These are phyloP conservation scores for Penicillium psychrofluorescens DNA, from an alignment of 495 filamentous ascomycete genomes.

Conservation along the genomic window DNA sequence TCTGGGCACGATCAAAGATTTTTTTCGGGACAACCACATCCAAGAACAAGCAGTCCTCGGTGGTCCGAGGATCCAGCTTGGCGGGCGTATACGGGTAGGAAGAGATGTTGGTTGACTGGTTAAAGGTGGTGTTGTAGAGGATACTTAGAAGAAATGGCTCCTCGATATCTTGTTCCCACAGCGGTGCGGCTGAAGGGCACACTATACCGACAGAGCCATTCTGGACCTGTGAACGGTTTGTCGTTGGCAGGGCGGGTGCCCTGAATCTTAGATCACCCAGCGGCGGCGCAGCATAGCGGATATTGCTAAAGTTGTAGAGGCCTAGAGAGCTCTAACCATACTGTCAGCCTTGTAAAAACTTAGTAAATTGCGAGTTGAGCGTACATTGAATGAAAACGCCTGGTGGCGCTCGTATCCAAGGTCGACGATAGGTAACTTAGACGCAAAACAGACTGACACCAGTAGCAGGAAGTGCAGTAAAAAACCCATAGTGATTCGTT, in stretches of 20 bases:
- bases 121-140: conserved; percentile 22
- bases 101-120: conserved; percentile 22
- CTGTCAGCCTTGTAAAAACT: background rate
- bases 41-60: conserved; percentile 53
- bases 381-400: conserved; percentile 38
- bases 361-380: background rate
- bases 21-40: conserved; percentile 43
- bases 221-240: conserved; percentile 30
- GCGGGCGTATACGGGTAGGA: conserved; percentile 16
- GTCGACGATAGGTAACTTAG: conserved; percentile 37
- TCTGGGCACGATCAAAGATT: conserved; percentile 26
- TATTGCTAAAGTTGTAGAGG: conserved; percentile 52
- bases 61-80: conserved; percentile 33
- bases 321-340: conserved; percentile 12
- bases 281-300: conserved; percentile 53
- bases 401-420: conserved; percentile 44
- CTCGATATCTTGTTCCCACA: conserved; percentile 30
- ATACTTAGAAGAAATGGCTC: conserved; percentile 25
- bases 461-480: conserved; percentile 4
- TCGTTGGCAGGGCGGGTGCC: conserved; percentile 34
- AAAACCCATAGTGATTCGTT: conserved; percentile 4
- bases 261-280: conserved; percentile 44
- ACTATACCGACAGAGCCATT: conserved; percentile 37
- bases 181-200: conserved; percentile 44
- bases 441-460: conserved; percentile 12